These are phyloP conservation scores for Globisporangium splendens DNA, from an alignment of 352 stramenopile species.

Conservation along the genomic window DNA sequence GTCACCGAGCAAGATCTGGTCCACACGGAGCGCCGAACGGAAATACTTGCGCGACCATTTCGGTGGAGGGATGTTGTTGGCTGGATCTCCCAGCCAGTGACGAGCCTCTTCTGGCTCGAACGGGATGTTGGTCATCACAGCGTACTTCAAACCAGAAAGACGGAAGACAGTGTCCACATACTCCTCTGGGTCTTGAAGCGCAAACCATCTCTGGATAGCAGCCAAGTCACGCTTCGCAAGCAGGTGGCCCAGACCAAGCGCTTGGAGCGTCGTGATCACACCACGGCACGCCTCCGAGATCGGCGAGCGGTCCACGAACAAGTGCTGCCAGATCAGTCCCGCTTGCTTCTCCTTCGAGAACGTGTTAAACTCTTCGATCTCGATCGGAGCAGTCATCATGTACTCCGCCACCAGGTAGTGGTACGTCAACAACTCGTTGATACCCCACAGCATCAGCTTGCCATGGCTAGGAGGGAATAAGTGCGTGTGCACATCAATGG, in stretches of 20 bases:
- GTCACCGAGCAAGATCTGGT: conserved; percentile 89
- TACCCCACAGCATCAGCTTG: conserved; percentile 89
- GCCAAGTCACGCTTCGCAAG: conserved; percentile 71
- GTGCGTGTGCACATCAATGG: conserved; percentile 88
- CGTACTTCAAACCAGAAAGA: conserved; percentile 80
- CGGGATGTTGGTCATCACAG: conserved; percentile 95
- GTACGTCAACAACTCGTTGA: conserved; percentile 94
- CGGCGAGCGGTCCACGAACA: conserved; percentile 88
- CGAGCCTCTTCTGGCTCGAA: conserved; percentile 62
- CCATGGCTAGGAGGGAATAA: conserved; percentile 90
- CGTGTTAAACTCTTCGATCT: conserved; percentile 79
- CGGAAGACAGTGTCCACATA: conserved; percentile 78
- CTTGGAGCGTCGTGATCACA: conserved; percentile 85
- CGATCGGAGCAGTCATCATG: conserved; percentile 83
- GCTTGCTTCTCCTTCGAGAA: conserved; percentile 79
- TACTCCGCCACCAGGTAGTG: conserved; percentile 95
- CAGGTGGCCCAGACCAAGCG: conserved; percentile 67
- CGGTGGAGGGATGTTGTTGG: conserved; percentile 32
- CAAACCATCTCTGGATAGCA: conserved; percentile 84
- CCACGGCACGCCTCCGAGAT: conserved; percentile 90
- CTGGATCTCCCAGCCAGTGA: conserved; percentile 47
- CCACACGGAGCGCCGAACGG: conserved; percentile 87
- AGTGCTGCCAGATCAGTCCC: conserved; percentile 85
- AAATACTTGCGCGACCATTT: conserved; percentile 73
- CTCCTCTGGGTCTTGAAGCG: conserved; percentile 57